Evolutionary conservation across 2,329 filamentous ascomycete species (phyloP).

Genomic region (Pseudocercospora crystallina): DNA sequence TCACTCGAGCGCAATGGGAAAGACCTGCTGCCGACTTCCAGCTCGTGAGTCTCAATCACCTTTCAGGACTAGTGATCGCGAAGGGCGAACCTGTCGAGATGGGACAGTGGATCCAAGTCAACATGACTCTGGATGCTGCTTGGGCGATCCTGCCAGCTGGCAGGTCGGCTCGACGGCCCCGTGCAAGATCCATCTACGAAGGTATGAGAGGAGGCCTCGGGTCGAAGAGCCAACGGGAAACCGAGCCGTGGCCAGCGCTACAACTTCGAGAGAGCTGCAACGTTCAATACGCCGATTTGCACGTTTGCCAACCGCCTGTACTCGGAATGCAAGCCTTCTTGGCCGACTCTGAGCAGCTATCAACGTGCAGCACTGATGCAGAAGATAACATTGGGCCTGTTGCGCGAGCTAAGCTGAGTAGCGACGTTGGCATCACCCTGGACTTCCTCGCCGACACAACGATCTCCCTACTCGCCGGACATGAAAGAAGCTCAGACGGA

Average conservation of each 20-base stretch:
- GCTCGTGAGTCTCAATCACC: conserved; percentile 23
- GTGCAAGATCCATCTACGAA: conserved; percentile 24
- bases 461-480: conserved; percentile 18
- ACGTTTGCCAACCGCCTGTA: conserved; percentile 29
- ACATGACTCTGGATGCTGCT: conserved; percentile 24
- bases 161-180: conserved; percentile 1
- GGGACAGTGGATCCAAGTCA: conserved; percentile 29
- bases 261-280: too few relatives aligned
- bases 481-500: background rate
- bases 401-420: conserved; percentile 28
- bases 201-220: conserved; percentile 23
- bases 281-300: conserved; percentile 20
- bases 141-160: conserved; percentile 13
- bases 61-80: conserved; percentile 27
- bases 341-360: background rate
- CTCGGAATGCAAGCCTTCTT: conserved; percentile 29
- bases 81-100: conserved; percentile 22
- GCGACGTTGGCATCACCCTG: conserved; percentile 31
- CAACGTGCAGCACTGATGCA: background rate
- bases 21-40: conserved; percentile 21
- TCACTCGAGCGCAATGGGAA: conserved; percentile 24
- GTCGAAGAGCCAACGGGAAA: conserved; percentile 7
- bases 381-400: conserved; percentile 1
- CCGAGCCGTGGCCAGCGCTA: conserved; percentile 17
- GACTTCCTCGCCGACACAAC: conserved; percentile 31